Conservation (phyloP, 352 stramenopile species). For the Phytophthora sp. region DNA sequence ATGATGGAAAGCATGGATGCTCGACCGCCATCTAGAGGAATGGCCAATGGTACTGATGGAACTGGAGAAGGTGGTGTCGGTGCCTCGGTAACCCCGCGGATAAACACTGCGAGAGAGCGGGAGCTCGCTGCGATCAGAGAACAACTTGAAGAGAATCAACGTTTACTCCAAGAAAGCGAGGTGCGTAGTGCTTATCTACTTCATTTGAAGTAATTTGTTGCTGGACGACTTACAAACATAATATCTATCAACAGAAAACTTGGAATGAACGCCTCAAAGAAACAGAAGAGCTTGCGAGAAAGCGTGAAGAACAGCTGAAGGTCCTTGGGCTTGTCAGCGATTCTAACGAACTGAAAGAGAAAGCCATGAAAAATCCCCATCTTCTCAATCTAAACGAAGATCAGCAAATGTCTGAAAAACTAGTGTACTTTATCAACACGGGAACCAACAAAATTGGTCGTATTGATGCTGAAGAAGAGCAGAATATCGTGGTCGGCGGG, state of each 20-base stretch:
- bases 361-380: constrained; percentile 70
- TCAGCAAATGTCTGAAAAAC: constrained; percentile 83
- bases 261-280: constrained; percentile 83
- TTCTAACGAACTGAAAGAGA: constrained; percentile 60
- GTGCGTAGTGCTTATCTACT: constrained; percentile 19
- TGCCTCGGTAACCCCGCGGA: constrained; percentile 9
- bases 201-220: not conserved
- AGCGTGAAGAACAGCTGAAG: constrained; percentile 83
- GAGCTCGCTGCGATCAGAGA: constrained; percentile 72
- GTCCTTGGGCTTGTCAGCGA: constrained; percentile 67
- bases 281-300: constrained; percentile 81
- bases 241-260: constrained; percentile 54
- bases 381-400: constrained; percentile 90
- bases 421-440: constrained; percentile 78
- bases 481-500: constrained; percentile 80
- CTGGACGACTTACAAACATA: not conserved
- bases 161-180: constrained; percentile 78
- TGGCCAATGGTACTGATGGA: constrained; percentile 10
- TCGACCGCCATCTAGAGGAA: constrained; percentile 56
- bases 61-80: constrained; percentile 34
- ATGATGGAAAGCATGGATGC: constrained; percentile 73
- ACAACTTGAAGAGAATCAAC: constrained; percentile 81
- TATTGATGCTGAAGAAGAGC: constrained; percentile 63
- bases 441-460: constrained; percentile 72
- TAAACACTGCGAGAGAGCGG: constrained; percentile 56